A percentile compares a stretch with the other conserved stretches of the same genome.
Conservation (phyloP, 768 basidiomycete genomes). For the Calvatia gigantea region DNA sequence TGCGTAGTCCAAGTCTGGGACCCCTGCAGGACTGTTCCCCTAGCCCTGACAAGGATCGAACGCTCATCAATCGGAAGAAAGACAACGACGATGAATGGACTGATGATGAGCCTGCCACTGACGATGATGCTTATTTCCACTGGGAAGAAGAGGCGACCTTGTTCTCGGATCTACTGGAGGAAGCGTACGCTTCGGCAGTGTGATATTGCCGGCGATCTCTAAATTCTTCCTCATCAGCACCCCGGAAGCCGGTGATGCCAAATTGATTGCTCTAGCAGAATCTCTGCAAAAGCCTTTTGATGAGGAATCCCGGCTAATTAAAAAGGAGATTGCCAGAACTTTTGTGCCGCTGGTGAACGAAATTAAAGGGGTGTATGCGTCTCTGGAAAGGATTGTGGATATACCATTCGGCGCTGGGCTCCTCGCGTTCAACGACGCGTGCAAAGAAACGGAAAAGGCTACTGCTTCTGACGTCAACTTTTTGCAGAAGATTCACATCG, state of each 20-base stretch:
- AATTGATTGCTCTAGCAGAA: constrained; percentile 33
- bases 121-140: constrained; percentile 31
- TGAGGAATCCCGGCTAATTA: constrained; percentile 31
- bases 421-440: constrained; percentile 49
- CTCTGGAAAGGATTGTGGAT: constrained; percentile 37
- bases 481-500: constrained; percentile 35
- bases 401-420: constrained; percentile 38
- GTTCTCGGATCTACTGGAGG: constrained; percentile 44
- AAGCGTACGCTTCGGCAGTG: constrained; percentile 27
- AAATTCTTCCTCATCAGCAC: constrained; percentile 18
- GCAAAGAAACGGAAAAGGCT: constrained; percentile 45
- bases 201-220: constrained; percentile 15
- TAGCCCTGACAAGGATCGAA: constrained; percentile 11
- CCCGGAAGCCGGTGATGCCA: constrained; percentile 25
- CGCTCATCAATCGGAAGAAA: constrained; percentile 8
- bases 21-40: constrained; percentile 7
- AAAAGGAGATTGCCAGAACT: constrained; percentile 37
- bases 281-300: constrained; percentile 40
- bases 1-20: neutral
- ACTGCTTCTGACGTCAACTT: constrained; percentile 38
- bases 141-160: constrained; percentile 56
- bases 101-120: constrained; percentile 22
- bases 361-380: constrained; percentile 36
- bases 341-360: constrained; percentile 47
- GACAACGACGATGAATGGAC: constrained; percentile 17